phyloP scores from a whole-genome alignment of 257 asterid genomes.

The Solanum chmielewskii region DNA sequence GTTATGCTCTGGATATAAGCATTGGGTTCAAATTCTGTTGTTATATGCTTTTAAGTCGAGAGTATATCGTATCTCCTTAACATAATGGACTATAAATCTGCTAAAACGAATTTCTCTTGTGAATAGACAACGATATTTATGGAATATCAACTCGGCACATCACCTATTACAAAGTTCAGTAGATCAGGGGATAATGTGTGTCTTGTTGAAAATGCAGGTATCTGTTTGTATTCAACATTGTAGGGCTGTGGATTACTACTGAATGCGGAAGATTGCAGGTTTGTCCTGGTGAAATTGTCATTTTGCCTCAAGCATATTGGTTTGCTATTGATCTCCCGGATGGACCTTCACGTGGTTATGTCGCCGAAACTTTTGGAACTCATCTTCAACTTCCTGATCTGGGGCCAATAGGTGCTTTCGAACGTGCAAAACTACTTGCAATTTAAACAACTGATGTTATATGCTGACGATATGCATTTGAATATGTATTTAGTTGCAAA shows the following conservation, averaged over 20 bases:
- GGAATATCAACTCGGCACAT: neutral
- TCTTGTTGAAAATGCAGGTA: slow-evolving; percentile 39
- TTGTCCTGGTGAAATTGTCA: slow-evolving; percentile 71
- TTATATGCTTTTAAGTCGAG: neutral
- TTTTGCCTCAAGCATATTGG: slow-evolving; percentile 80
- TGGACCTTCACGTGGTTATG: slow-evolving; percentile 81
- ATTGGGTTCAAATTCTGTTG: neutral
- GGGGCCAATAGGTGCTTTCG: slow-evolving; percentile 72
- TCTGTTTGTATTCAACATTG: neutral
- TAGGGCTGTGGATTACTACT: slow-evolving; percentile 81
- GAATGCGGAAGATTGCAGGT: slow-evolving; percentile 82
- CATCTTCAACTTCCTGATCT: slow-evolving; percentile 98
- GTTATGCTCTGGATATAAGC: neutral
- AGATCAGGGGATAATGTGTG: neutral
- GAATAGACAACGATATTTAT: neutral
- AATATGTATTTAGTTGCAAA: slow-evolving; percentile 56
- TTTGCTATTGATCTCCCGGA: slow-evolving; percentile 78
- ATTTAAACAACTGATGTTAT: neutral
- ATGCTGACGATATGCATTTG: neutral
- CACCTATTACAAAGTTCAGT: too few species aligned
- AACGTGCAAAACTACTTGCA: neutral
- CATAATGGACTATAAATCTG: neutral
- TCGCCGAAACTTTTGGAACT: slow-evolving; percentile 83
- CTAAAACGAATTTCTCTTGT: neutral
- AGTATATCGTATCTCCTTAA: neutral